These are phyloP conservation scores for Platanthera guangdongensis DNA, from an alignment of 106 monocot species.

Conservation along the genomic window DNA sequence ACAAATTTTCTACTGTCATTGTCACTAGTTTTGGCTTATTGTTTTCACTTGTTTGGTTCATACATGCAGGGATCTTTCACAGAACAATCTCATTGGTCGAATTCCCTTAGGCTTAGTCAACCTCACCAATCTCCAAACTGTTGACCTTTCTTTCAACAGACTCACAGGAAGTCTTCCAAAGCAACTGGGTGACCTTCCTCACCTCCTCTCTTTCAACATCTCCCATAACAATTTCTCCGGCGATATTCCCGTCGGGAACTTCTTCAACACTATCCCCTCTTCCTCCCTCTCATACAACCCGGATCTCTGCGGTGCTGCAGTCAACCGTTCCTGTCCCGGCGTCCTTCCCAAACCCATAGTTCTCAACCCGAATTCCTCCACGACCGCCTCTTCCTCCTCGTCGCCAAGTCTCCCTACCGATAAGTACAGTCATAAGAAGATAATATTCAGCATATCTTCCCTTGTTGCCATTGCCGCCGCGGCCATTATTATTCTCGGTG, in stretches of 20 bases:
- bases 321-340: conserved; percentile 35
- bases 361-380: conserved; percentile 49
- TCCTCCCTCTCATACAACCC: conserved; percentile 63
- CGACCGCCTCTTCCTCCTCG: conserved; percentile 5
- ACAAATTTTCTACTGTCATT: background rate
- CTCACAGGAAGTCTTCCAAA: conserved; percentile 65
- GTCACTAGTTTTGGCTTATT: background rate
- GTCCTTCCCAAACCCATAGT: conserved; percentile 61
- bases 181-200: conserved; percentile 51
- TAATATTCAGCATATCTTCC: conserved; percentile 76
- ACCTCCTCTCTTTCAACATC: conserved; percentile 62
- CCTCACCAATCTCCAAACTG: conserved; percentile 43
- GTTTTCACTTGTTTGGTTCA: conserved; percentile 8
- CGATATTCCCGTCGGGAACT: conserved; percentile 57
- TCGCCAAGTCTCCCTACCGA: conserved; percentile 1
- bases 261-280: conserved; percentile 59
- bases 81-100: conserved; percentile 61
- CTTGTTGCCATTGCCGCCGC: conserved; percentile 78
- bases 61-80: conserved; percentile 56
- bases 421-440: conserved; percentile 54
- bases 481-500: conserved; percentile 56
- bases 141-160: conserved; percentile 60
- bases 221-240: conserved; percentile 69
- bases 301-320: conserved; percentile 35
- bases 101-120: conserved; percentile 49